Conservation (phyloP, 2,329 filamentous ascomycete species). For the Paraphaeosphaeria minitans region DNA sequence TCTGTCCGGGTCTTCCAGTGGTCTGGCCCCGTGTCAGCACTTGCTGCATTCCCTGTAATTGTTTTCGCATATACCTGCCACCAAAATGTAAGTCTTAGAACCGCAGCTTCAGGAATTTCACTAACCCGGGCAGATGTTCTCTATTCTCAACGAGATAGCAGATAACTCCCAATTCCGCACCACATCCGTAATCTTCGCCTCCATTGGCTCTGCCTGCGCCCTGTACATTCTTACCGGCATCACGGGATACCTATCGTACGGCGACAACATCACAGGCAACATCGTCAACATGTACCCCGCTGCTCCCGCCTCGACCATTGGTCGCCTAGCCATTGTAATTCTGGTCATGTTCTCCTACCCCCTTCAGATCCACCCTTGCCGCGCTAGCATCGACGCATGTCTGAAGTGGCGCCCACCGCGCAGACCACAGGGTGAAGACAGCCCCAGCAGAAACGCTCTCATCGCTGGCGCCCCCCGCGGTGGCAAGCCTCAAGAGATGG, state of each 20-base stretch:
- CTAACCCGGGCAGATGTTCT: constrained; percentile 78
- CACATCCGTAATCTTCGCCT: constrained; percentile 77
- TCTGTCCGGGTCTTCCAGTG: constrained; percentile 77
- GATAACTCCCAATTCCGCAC: constrained; percentile 81
- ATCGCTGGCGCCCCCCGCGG: constrained; percentile 43
- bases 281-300: constrained; percentile 77
- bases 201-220: constrained; percentile 84
- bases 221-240: constrained; percentile 92
- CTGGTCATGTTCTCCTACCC: constrained; percentile 97
- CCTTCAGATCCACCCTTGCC: constrained; percentile 92
- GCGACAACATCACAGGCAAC: constrained; percentile 85
- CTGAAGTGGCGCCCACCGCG: constrained; percentile 79
- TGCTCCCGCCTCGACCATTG: constrained; percentile 84
- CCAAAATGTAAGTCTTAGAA: constrained; percentile 73
- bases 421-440: constrained; percentile 42
- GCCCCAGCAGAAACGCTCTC: constrained; percentile 51
- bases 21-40: constrained; percentile 75
- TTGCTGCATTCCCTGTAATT: constrained; percentile 90
- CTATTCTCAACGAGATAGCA: constrained; percentile 91
- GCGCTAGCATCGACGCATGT: constrained; percentile 94
- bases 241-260: constrained; percentile 95
- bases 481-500: constrained; percentile 62
- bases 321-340: constrained; percentile 91
- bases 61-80: constrained; percentile 99
- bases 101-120: background rate